phyloP scores from a whole-genome alignment of 169 alveolate genomes.

The Besnoitia besnoiti region DNA sequence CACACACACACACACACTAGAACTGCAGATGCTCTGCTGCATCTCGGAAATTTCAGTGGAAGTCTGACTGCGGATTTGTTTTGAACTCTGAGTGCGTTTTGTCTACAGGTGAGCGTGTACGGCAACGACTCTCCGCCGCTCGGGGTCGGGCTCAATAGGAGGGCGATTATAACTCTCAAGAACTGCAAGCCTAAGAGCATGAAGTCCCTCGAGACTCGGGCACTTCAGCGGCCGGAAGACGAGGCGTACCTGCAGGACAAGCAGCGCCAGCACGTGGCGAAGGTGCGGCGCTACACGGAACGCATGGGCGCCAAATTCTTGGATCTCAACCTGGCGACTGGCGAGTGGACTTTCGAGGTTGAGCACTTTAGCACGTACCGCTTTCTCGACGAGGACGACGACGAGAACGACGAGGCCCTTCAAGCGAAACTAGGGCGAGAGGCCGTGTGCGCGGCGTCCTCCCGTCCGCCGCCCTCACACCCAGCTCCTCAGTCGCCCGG shows the following conservation, averaged over 20 bases:
- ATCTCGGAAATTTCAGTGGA: too few species aligned
- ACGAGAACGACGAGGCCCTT: background rate
- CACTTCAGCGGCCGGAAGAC: slow-evolving; percentile 5
- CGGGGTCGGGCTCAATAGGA: slow-evolving; percentile 52
- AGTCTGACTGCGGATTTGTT: too few species aligned
- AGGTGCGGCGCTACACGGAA: slow-evolving; percentile 46
- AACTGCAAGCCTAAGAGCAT: slow-evolving; percentile 57
- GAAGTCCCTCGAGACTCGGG: background rate
- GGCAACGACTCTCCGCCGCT: slow-evolving; percentile 45
- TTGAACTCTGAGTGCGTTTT: too few species aligned
- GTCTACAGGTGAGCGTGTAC: slow-evolving; percentile 56
- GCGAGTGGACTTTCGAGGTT: slow-evolving; percentile 58
- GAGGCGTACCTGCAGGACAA: slow-evolving; percentile 16
- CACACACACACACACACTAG: too few species aligned
- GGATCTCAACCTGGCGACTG: slow-evolving; percentile 1
- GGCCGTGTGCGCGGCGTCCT: background rate
- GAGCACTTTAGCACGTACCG: slow-evolving; percentile 55
- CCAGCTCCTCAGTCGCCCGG: background rate
- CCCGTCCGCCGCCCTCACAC: background rate
- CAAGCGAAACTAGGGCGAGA: background rate
- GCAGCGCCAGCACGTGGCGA: slow-evolving; percentile 26
- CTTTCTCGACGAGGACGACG: slow-evolving; percentile 34
- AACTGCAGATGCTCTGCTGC: too few species aligned
- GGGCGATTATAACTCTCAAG: slow-evolving; percentile 49
- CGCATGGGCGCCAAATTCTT: slow-evolving; percentile 53